Conservation (phyloP, 176 grass and related monocot species). For the Ensete ventricosum region DNA sequence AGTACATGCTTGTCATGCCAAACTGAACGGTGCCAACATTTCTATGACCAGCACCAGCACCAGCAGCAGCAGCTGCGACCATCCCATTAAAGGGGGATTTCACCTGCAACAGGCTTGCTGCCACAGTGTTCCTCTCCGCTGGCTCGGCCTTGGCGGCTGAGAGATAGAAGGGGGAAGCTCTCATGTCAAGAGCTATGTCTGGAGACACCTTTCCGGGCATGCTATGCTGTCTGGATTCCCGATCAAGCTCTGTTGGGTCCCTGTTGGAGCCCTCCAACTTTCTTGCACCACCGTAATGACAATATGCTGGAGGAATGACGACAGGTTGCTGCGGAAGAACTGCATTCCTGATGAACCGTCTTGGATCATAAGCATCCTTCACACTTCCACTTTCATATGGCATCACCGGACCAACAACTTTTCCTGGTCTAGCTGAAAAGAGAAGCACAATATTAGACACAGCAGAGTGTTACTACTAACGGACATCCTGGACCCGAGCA, state of each 20-base stretch:
- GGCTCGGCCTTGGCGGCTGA: no score
- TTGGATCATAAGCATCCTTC: conserved; percentile 26
- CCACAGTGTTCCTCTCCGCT: no score
- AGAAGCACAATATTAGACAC: not conserved
- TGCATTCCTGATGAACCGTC: conserved; percentile 36
- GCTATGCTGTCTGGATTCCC: conserved; percentile 24
- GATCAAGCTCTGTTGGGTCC: conserved; percentile 27
- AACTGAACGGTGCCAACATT: conserved; percentile 56
- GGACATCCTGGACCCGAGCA: conserved; percentile 8
- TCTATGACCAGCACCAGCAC: conserved; percentile 24
- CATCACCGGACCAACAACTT: conserved; percentile 39
- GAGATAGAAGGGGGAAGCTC: conserved; percentile 15
- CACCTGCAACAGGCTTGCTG: no score
- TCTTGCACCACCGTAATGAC: conserved; percentile 13
- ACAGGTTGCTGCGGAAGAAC: conserved; percentile 14
- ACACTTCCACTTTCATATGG: conserved; percentile 19
- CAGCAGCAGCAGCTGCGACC: conserved; percentile 7
- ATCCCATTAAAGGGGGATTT: conserved; percentile 32
- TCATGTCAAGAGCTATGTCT: conserved; percentile 26
- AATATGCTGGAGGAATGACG: conserved; percentile 25
- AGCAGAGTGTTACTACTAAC: not conserved
- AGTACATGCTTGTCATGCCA: conserved; percentile 57
- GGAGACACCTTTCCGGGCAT: conserved; percentile 28
- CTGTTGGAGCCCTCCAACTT: conserved; percentile 11
- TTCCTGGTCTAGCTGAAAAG: conserved; percentile 57